Conservation (phyloP, 2,329 filamentous ascomycete genomes). For the Teratosphaeria viscida region DNA sequence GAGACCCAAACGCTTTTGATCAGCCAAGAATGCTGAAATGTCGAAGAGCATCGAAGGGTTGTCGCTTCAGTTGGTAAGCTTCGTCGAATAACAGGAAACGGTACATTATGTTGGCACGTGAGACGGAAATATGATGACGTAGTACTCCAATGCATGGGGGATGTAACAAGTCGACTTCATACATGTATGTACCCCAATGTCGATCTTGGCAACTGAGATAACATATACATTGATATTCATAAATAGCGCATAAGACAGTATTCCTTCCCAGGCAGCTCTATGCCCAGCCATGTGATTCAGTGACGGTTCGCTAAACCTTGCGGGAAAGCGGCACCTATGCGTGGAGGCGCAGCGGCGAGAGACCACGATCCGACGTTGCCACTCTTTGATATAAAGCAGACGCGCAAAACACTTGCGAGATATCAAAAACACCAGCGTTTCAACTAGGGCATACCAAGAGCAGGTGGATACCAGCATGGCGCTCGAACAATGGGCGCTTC, state of each 20-base stretch:
- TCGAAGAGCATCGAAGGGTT: no score
- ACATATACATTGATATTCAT: neutral
- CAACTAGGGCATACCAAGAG: no score
- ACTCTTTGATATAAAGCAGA: neutral
- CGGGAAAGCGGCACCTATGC: neutral
- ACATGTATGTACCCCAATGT: neutral
- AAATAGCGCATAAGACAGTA: neutral
- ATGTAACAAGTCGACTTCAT: neutral
- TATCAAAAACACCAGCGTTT: neutral
- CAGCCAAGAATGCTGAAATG: no score
- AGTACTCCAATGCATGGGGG: neutral
- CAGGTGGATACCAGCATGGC: neutral
- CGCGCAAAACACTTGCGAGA: neutral
- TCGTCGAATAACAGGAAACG: neutral
- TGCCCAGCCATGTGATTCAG: neutral
- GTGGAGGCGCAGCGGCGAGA: neutral
- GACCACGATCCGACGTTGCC: neutral
- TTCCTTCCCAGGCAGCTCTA: neutral
- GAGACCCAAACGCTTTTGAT: no score
- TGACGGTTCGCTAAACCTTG: neutral
- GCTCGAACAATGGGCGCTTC: slow-evolving; percentile 7
- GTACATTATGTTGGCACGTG: neutral
- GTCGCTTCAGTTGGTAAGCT: neutral
- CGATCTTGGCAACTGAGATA: neutral
- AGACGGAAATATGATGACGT: neutral